Conservation (phyloP, 306 rosid species). For the Inga oerstediana region DNA sequence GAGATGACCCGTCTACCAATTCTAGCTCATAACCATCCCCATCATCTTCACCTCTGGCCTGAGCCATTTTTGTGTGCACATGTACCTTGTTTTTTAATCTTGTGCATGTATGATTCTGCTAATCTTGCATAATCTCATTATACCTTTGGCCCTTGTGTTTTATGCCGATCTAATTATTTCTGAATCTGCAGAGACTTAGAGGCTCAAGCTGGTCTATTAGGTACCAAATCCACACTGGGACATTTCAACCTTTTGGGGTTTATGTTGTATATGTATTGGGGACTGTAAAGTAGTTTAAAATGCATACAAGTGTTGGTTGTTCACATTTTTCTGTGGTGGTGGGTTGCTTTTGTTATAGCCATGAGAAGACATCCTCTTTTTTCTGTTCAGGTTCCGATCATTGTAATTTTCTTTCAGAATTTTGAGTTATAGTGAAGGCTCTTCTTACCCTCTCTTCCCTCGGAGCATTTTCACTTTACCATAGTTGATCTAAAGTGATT, state of each 20-base stretch:
- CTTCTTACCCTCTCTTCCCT: neutral
- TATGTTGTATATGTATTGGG: conserved; percentile 44
- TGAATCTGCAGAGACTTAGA: conserved; percentile 68
- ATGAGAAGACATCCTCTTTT: conserved; percentile 42
- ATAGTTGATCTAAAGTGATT: neutral
- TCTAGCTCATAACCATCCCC: conserved; percentile 52
- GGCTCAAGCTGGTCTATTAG: conserved; percentile 50
- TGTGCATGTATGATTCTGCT: conserved; percentile 74
- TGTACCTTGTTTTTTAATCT: conserved; percentile 46
- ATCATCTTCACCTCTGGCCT: conserved; percentile 35
- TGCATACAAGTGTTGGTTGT: conserved; percentile 34
- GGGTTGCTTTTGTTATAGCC: conserved; percentile 25
- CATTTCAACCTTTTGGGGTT: conserved; percentile 42
- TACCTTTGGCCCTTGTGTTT: neutral
- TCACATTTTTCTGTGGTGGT: conserved; percentile 36
- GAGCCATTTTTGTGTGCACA: conserved; percentile 51
- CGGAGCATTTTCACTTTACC: neutral
- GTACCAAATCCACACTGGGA: conserved; percentile 53
- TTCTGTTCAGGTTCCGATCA: conserved; percentile 18
- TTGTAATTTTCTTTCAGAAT: conserved; percentile 8
- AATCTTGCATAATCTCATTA: conserved; percentile 14
- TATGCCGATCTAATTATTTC: conserved; percentile 37
- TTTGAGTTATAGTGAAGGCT: conserved; percentile 16
- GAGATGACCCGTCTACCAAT: conserved; percentile 72
- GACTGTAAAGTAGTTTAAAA: conserved; percentile 35